phyloP scores from a whole-genome alignment of 2,329 filamentous ascomycete genomes.

The Aspergillus bombycis region DNA sequence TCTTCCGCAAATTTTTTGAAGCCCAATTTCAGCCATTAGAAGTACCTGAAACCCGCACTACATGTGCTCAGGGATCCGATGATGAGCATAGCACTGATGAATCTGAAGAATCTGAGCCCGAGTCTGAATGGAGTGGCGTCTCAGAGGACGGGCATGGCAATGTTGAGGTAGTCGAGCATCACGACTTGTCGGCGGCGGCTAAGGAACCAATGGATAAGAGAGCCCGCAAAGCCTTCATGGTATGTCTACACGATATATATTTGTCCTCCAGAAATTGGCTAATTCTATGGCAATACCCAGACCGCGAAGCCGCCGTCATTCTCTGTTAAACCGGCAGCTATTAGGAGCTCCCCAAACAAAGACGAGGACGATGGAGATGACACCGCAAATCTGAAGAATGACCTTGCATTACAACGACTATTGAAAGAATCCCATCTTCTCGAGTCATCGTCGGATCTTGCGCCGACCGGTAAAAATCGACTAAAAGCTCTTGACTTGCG shows the following conservation, averaged over 20 bases:
- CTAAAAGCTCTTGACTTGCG: conserved; percentile 83
- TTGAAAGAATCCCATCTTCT: conserved; percentile 91
- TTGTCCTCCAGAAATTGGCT: background rate
- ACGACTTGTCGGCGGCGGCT: conserved; percentile 45
- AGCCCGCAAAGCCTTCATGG: conserved; percentile 81
- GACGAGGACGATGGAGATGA: conserved; percentile 54
- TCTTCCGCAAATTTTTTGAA: conserved; percentile 86
- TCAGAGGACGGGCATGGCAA: conserved; percentile 51
- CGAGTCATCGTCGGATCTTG: conserved; percentile 58
- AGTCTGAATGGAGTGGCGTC: conserved; percentile 66
- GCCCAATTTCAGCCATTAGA: conserved; percentile 78
- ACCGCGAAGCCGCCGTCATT: conserved; percentile 53
- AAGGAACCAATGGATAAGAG: conserved; percentile 62
- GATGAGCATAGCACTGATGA: conserved; percentile 29
- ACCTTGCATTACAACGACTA: conserved; percentile 87
- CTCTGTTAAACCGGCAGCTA: conserved; percentile 22
- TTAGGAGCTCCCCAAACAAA: conserved; percentile 26
- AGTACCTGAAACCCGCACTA: conserved; percentile 21
- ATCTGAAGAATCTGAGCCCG: conserved; percentile 30
- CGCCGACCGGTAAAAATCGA: conserved; percentile 70
- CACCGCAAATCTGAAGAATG: conserved; percentile 76
- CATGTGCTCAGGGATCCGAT: conserved; percentile 19
- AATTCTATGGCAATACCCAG: conserved; percentile 23
- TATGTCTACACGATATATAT: conserved; percentile 33
- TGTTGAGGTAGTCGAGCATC: conserved; percentile 68